Conservation (phyloP, 352 stramenopile genomes). For the Pythium periplocum region DNA sequence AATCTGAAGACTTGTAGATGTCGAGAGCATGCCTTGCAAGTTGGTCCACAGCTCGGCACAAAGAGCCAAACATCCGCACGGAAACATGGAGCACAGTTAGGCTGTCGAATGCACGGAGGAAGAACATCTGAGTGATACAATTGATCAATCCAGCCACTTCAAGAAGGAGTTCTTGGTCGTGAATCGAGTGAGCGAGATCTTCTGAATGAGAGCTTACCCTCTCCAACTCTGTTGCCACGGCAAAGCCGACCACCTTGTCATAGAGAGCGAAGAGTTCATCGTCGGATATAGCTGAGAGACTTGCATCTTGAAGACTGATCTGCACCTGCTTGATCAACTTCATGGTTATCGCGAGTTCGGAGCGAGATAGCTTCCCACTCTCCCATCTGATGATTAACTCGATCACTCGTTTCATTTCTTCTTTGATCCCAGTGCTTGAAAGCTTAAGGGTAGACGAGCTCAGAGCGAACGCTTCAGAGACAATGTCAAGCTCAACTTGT, state of each 20-base stretch:
- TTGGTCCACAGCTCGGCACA: constrained; percentile 1
- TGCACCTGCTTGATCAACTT: no score
- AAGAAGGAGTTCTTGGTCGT: neutral
- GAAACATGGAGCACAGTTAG: neutral
- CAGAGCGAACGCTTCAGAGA: constrained; percentile 7
- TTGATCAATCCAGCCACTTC: constrained; percentile 10
- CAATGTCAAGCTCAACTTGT: constrained; percentile 9
- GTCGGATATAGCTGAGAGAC: no score
- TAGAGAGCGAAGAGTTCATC: no score
- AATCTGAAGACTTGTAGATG: no score
- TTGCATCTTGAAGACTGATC: no score
- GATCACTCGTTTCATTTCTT: constrained; percentile 6
- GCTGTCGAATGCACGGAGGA: constrained; percentile 1
- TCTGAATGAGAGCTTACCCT: no score
- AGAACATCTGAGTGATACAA: constrained; percentile 12
- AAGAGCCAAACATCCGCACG: neutral
- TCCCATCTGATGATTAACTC: constrained; percentile 7
- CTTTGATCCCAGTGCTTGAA: no score
- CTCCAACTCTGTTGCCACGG: no score
- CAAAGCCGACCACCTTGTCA: no score
- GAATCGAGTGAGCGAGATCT: no score
- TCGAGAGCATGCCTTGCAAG: no score
- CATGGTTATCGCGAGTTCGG: no score
- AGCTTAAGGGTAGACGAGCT: neutral
- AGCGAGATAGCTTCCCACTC: neutral